phyloP scores from a whole-genome alignment of 345 rosid genomes.

The Camelina sativa region DNA sequence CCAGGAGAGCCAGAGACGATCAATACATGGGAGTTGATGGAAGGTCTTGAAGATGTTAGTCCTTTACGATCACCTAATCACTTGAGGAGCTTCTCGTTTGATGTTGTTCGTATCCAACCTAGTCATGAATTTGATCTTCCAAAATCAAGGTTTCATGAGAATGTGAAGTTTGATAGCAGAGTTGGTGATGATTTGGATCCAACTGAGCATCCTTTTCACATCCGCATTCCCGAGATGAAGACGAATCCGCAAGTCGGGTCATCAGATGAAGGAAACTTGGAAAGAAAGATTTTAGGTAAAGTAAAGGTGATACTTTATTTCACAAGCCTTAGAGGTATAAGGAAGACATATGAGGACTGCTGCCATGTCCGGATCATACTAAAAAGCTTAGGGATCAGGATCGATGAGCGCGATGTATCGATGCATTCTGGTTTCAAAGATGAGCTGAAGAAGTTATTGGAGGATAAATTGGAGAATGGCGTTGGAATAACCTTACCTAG shows the following conservation, averaged over 20 bases:
- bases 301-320: conserved; percentile 68
- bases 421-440: conserved; percentile 86
- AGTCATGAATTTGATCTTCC: conserved; percentile 43
- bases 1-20: conserved; percentile 96
- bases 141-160: conserved; percentile 48
- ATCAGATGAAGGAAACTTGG: conserved; percentile 17
- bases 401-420: conserved; percentile 85
- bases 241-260: conserved; percentile 21
- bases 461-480: conserved; percentile 47
- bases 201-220: conserved; percentile 57
- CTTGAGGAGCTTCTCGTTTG: conserved; percentile 78
- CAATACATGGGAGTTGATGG: conserved; percentile 94
- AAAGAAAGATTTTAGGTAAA: conserved; percentile 8
- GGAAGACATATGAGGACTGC: conserved; percentile 84
- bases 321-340: conserved; percentile 78
- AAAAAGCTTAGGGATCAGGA: conserved; percentile 57
- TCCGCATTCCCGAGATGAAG: conserved; percentile 44
- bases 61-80: conserved; percentile 50
- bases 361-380: conserved; percentile 64
- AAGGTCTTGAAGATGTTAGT: conserved; percentile 73
- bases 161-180: conserved; percentile 26
- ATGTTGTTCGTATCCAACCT: conserved; percentile 44
- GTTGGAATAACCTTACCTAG: conserved; percentile 57
- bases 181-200: conserved; percentile 53
- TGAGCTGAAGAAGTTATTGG: conserved; percentile 62